These are phyloP conservation scores for Spinacia oleracea DNA, from an alignment of 179 eudicot species.

Conservation along the genomic window DNA sequence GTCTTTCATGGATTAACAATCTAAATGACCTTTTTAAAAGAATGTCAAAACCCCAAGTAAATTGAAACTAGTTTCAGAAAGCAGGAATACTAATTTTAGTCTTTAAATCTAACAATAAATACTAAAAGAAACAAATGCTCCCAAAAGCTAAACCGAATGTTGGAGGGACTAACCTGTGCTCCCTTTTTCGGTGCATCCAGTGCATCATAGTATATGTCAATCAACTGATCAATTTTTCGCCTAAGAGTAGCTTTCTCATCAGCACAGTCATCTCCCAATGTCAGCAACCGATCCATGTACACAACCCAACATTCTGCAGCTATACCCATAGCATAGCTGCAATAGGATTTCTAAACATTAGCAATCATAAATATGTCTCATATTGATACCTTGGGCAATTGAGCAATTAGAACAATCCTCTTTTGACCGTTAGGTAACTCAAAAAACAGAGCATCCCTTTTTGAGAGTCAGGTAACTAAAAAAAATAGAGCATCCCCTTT, in stretches of 20 bases:
- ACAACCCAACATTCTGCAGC: slow-evolving; percentile 79
- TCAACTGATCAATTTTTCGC: slow-evolving; percentile 40
- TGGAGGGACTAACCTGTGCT: slow-evolving; percentile 45
- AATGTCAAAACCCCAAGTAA: neutral
- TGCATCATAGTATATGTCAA: slow-evolving; percentile 81
- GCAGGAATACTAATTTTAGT: neutral
- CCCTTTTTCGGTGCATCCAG: slow-evolving; percentile 93
- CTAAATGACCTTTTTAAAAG: neutral
- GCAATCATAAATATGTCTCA: neutral
- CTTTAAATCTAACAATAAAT: neutral
- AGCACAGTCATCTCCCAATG: slow-evolving; percentile 35
- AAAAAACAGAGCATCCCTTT: too few relatives aligned
- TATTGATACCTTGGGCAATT: neutral
- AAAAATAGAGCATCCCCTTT: too few relatives aligned
- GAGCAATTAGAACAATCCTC: neutral
- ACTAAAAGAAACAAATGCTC: neutral
- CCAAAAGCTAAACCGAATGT: neutral
- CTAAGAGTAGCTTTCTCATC: slow-evolving; percentile 40
- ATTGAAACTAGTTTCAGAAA: neutral
- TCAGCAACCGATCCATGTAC: slow-evolving; percentile 65
- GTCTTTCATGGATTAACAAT: neutral
- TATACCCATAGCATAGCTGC: slow-evolving; percentile 53
- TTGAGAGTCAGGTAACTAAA: too few relatives aligned
- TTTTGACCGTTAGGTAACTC: neutral
- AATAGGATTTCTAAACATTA: slow-evolving; percentile 25